Conservation (phyloP, 2,329 filamentous ascomycete genomes). For the Aspergillus ustus region DNA sequence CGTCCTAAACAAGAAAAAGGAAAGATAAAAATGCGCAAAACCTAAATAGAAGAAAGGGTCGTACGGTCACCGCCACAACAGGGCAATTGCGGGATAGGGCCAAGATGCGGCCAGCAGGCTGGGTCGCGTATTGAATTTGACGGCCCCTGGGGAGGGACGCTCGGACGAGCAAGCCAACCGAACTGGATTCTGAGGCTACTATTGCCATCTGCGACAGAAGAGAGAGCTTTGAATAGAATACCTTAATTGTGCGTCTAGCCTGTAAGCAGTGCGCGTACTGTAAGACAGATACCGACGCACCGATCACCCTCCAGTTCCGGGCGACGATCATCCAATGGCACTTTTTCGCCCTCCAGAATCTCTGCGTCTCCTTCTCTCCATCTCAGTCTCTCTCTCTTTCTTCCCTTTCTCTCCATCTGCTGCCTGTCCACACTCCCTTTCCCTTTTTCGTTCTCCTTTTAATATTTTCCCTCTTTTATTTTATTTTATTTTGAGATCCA, state of each 20-base stretch:
- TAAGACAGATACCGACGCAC: constrained; percentile 18
- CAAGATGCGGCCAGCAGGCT: constrained; percentile 5
- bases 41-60: neutral
- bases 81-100: neutral
- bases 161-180: constrained; percentile 1
- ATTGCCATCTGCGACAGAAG: neutral
- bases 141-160: constrained; percentile 8
- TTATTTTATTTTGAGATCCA: constrained; percentile 15
- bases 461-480: constrained; percentile 23
- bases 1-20: constrained; percentile 8
- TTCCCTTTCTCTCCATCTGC: constrained; percentile 28
- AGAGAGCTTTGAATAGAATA: neutral
- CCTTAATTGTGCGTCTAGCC: constrained; percentile 10
- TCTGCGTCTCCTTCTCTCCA: constrained; percentile 23
- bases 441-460: constrained; percentile 24
- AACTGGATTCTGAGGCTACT: constrained; percentile 2
- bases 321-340: constrained; percentile 29
- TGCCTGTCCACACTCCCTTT: constrained; percentile 24
- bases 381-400: constrained; percentile 25
- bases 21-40: constrained; percentile 11
- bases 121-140: constrained; percentile 11
- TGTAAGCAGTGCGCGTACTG: constrained; percentile 17
- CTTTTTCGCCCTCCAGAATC: constrained; percentile 25
- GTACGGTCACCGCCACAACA: constrained; percentile 22
- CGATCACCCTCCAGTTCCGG: constrained; percentile 25